A percentile compares a stretch with the other conserved stretches of the same genome.
These are phyloP conservation scores for Claviceps fusiformis DNA, from an alignment of 2,329 filamentous ascomycete genomes.

Conservation along the genomic window DNA sequence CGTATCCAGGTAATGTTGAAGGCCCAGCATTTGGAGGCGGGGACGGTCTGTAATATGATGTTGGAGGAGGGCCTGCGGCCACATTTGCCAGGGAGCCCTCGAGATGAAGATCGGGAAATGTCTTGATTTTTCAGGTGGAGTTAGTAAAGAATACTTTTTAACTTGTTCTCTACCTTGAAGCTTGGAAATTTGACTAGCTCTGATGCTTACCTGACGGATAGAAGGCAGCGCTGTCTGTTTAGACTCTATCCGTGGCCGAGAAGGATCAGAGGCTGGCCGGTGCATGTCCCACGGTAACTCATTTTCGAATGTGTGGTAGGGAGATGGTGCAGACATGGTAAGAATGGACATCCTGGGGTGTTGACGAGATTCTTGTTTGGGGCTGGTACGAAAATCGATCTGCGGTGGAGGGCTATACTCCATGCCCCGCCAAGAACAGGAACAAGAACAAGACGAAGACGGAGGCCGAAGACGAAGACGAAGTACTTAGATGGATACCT, in stretches of 20 bases:
- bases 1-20: conserved; percentile 30
- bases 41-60: conserved; percentile 1
- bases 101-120: conserved; percentile 30
- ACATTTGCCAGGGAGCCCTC: conserved; percentile 6
- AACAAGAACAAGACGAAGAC: not conserved
- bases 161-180: not conserved
- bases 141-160: not conserved
- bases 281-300: conserved; percentile 26
- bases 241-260: conserved; percentile 23
- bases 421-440: conserved; percentile 18
- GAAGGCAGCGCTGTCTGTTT: conserved; percentile 34
- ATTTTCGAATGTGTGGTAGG: conserved; percentile 26
- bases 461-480: no score
- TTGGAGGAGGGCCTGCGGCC: not conserved
- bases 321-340: conserved; percentile 30
- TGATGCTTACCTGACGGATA: conserved; percentile 34
- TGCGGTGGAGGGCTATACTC: conserved; percentile 26
- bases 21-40: not conserved
- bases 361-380: conserved; percentile 12
- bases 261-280: conserved; percentile 19
- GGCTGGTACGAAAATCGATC: conserved; percentile 15
- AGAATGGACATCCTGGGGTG: conserved; percentile 35
- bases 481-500: not conserved
- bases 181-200: not conserved
- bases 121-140: conserved; percentile 19